Percentiles rank a stretch among this genome's conserved stretches.
These are phyloP conservation scores for Cercophora scortea DNA, from an alignment of 495 filamentous ascomycete species.

Conservation along the genomic window DNA sequence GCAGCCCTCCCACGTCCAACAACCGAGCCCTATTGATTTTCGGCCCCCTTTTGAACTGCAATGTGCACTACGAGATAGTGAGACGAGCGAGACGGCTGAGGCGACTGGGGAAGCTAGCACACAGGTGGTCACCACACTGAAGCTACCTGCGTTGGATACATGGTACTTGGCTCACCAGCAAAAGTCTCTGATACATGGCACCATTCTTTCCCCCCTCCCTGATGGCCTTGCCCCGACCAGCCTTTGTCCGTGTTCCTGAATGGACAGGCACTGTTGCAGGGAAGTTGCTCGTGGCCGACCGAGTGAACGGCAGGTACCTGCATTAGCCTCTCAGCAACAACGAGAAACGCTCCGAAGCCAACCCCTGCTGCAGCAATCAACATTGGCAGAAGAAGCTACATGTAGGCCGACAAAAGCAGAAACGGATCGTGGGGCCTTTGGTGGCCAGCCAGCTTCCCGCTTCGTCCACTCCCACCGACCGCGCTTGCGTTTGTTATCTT, in stretches of 20 bases:
- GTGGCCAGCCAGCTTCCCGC: conserved; percentile 2
- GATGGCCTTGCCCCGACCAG: too few species aligned
- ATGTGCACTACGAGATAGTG: too few species aligned
- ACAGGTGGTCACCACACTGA: too few species aligned
- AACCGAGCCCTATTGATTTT: too few species aligned
- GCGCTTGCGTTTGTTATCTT: not conserved
- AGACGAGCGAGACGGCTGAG: too few species aligned
- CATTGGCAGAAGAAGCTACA: not conserved
- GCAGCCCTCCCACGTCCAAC: too few species aligned
- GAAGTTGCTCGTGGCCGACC: not conserved
- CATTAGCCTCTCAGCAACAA: conserved; percentile 6
- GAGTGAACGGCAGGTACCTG: conserved; percentile 5
- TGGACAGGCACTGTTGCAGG: not conserved
- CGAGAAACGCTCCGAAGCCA: not conserved
- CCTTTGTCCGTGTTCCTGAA: not conserved
- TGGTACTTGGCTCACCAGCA: not conserved
- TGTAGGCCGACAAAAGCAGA: not conserved
- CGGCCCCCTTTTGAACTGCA: too few species aligned
- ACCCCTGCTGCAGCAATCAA: not conserved
- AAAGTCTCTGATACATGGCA: conserved; percentile 2
- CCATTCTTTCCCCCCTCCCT: too few species aligned
- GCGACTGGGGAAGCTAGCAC: too few species aligned
- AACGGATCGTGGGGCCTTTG: not conserved
- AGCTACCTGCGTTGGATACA: not conserved
- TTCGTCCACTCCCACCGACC: not conserved